Evolutionary conservation across 208 protist genomes (phyloP).

Genomic region (Porcisia hertigi): DNA sequence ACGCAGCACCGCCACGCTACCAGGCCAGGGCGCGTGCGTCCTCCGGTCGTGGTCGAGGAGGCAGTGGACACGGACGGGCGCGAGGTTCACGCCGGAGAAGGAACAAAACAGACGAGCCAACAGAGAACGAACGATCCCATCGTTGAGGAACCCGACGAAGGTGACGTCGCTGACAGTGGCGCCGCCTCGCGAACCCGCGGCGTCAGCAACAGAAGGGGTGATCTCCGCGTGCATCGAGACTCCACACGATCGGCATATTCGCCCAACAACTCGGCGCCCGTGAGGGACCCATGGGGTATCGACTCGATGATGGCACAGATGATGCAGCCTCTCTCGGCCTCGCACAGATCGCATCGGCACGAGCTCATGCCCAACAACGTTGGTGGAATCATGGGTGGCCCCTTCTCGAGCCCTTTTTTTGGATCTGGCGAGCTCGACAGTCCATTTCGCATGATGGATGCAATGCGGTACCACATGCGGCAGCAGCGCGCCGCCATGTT

Average conservation of each 20-base stretch:
- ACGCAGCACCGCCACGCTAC: not conserved
- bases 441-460: constrained; percentile 34
- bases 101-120: not conserved
- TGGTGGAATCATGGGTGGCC: constrained; percentile 1
- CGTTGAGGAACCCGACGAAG: constrained; percentile 48
- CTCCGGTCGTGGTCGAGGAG: constrained; percentile 19
- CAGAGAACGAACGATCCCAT: constrained; percentile 13
- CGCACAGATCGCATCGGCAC: not conserved
- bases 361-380: not conserved
- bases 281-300: not conserved
- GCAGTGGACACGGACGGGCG: not conserved
- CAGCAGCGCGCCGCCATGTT: constrained; percentile 33
- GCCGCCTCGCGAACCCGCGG: not conserved
- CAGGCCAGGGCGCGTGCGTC: not conserved
- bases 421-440: not conserved
- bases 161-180: constrained; percentile 12
- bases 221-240: not conserved
- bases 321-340: constrained; percentile 1
- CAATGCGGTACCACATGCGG: constrained; percentile 28
- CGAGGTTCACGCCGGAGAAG: not conserved
- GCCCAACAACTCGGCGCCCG: not conserved
- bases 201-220: not conserved
- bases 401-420: constrained; percentile 28
- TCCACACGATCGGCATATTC: not conserved
- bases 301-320: not conserved